Conservation (phyloP, 129 eudicot species). For the Logfia minima region DNA sequence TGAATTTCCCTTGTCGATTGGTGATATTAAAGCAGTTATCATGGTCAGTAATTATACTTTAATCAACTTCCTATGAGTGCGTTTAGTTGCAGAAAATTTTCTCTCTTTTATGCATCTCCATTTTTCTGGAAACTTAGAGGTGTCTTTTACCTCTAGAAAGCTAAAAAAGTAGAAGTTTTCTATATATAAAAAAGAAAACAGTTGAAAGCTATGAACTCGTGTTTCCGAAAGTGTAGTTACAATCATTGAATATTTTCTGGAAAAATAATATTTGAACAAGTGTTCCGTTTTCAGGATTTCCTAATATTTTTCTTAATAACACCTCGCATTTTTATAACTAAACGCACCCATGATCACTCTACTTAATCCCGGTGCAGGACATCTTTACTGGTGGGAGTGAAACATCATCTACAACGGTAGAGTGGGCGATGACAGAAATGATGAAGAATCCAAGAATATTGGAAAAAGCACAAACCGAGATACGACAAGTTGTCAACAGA, state of each 20-base stretch:
- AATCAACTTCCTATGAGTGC: background rate
- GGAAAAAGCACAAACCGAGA: conserved; percentile 47
- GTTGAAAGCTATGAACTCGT: background rate
- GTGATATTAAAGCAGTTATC: conserved; percentile 32
- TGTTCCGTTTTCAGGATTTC: background rate
- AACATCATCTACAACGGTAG: conserved; percentile 42
- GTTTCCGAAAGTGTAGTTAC: background rate
- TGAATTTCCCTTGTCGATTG: conserved; percentile 26
- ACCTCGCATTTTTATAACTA: background rate
- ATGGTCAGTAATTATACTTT: conserved; percentile 27
- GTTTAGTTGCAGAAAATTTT: background rate
- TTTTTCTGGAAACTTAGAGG: background rate
- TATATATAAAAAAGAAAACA: background rate
- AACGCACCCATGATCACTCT: background rate
- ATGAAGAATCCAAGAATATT: conserved; percentile 41
- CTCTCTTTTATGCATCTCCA: background rate
- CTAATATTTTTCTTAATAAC: background rate
- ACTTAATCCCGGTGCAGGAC: conserved; percentile 36
- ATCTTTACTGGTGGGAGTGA: conserved; percentile 54
- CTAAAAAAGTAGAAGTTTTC: too few species aligned
- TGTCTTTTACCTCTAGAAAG: background rate
- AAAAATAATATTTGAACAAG: background rate
- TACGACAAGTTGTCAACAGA: conserved; percentile 37
- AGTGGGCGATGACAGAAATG: conserved; percentile 57
- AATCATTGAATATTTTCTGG: background rate